A percentile compares a stretch with the other conserved stretches of the same genome.
These are phyloP conservation scores for Agaricales sp. DNA, from an alignment of 1,284 basidiomycete species.

Conservation along the genomic window DNA sequence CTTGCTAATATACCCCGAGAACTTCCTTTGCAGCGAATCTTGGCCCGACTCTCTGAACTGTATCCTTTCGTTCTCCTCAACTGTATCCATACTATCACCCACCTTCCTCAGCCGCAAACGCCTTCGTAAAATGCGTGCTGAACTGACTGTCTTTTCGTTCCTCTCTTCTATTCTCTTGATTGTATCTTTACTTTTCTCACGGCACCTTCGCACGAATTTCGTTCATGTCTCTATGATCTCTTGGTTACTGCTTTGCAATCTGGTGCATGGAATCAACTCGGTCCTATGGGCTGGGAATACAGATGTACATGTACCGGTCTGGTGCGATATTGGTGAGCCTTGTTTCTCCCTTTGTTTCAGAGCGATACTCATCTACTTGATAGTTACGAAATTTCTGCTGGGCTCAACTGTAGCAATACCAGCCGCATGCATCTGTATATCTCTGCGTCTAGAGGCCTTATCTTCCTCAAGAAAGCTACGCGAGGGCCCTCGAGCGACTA, in stretches of 20 bases:
- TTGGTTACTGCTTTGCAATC: constrained; percentile 27
- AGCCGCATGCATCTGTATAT: constrained; percentile 10
- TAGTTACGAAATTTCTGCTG: constrained; percentile 12
- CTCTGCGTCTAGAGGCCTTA: constrained; percentile 3
- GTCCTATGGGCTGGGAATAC: constrained; percentile 18
- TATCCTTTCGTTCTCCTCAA: not conserved
- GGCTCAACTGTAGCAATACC: constrained; percentile 11
- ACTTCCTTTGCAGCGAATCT: not conserved
- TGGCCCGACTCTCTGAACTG: not conserved
- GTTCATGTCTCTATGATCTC: constrained; percentile 44
- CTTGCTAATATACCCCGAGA: not conserved
- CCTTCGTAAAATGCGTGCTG: constrained; percentile 30
- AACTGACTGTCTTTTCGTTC: constrained; percentile 38
- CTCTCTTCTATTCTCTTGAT: constrained; percentile 31
- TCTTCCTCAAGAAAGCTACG: not conserved
- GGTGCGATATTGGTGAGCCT: constrained; percentile 28
- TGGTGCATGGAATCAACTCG: constrained; percentile 20
- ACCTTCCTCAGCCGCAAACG: not conserved
- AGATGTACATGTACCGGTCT: constrained; percentile 14
- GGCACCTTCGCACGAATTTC: constrained; percentile 34
- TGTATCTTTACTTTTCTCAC: constrained; percentile 24
- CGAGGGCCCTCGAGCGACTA: not conserved
- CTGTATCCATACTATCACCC: not conserved
- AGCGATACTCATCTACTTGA: not conserved
- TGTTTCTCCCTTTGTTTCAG: not conserved